Evolutionary conservation across 805 yeast genomes (phyloP).

Genomic region (Myxozyma vanderwaltii): DNA sequence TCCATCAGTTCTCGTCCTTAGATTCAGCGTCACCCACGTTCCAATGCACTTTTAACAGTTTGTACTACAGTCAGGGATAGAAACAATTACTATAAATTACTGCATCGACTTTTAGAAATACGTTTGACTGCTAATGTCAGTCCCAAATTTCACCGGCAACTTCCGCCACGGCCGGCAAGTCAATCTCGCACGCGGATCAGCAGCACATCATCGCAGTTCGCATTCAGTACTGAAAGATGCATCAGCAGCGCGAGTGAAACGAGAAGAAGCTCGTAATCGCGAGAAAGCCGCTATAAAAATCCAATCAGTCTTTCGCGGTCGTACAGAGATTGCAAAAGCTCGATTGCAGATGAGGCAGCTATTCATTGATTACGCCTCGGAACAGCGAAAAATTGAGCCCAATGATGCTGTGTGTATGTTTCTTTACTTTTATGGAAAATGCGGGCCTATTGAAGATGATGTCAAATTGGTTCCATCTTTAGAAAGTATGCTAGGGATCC

Average conservation of each 20-base stretch:
- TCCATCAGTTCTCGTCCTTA: no score
- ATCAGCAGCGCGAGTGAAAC: slow-evolving; percentile 61
- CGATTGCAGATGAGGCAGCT: slow-evolving; percentile 17
- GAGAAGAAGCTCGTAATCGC: slow-evolving; percentile 58
- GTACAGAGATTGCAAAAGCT: slow-evolving; percentile 14
- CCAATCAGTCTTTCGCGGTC: slow-evolving; percentile 46
- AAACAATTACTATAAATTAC: no score
- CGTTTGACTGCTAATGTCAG: not conserved
- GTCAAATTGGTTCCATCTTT: slow-evolving; percentile 10
- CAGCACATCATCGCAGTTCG: slow-evolving; percentile 39
- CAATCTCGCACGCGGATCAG: slow-evolving; percentile 60
- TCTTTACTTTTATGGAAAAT: slow-evolving; percentile 24
- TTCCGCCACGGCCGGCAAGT: slow-evolving; percentile 58
- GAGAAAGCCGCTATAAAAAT: slow-evolving; percentile 54
- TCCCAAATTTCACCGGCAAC: slow-evolving; percentile 65
- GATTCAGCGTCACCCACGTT: no score
- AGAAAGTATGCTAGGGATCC: slow-evolving; percentile 1
- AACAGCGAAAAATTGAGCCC: not conserved
- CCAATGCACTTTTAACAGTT: no score
- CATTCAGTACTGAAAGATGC: slow-evolving; percentile 61
- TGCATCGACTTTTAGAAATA: no score
- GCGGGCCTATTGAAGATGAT: slow-evolving; percentile 6
- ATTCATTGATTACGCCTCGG: slow-evolving; percentile 6
- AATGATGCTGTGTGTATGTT: slow-evolving; percentile 15
- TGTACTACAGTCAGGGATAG: no score